Evolutionary conservation across 768 basidiomycete genomes (phyloP), one percentile per base, ranked within the genome.

Genomic region (Sarcomyxa edulis): DNA sequence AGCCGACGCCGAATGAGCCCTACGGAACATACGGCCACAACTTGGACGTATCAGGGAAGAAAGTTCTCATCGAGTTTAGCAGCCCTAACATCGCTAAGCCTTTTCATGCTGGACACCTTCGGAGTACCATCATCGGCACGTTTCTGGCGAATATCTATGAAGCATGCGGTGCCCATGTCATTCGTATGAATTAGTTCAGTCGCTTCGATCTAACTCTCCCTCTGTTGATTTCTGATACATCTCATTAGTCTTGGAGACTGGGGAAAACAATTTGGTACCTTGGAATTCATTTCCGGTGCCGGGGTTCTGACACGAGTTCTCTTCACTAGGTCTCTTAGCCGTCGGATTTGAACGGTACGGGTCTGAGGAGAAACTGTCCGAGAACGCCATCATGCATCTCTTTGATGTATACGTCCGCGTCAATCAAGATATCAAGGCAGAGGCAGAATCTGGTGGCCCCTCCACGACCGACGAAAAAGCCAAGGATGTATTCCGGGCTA

Each of bases 1-100:
- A 49, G 18, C 36, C 40, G 24, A 37, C 40, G 8, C 10, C 24
- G 11, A 11, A 28, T n/a, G 19, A 20, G 32, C 43, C 39, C 9
- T 35, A 47, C 7, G 46, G 48, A 2, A 39, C 48, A 5, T 68
- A 60, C 43, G 66, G 65, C 7, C 55, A 56, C 9, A 61, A 59
- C 34, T 42, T 40, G 25, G 48, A 53, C 20, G 60, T 55, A 11
- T 29, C 47, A 19, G 65, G 64, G 15, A 65, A 66, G 47, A 56
- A 48, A 21, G 44, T 50, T 10, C 40, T 54, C 18, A 42, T 62
- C 24, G 68, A 69, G 37, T 69, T 61, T 47, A 61, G 60, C 5
- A 61, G 58, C 2, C 66, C 65, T 15, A 68, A 68, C 50, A 69
- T 69, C 40, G 66, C 68, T 8, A 69, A 66, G 42, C 65, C 65